Conservation (phyloP, 140 eudicot genomes). For the Anethum foeniculum region DNA sequence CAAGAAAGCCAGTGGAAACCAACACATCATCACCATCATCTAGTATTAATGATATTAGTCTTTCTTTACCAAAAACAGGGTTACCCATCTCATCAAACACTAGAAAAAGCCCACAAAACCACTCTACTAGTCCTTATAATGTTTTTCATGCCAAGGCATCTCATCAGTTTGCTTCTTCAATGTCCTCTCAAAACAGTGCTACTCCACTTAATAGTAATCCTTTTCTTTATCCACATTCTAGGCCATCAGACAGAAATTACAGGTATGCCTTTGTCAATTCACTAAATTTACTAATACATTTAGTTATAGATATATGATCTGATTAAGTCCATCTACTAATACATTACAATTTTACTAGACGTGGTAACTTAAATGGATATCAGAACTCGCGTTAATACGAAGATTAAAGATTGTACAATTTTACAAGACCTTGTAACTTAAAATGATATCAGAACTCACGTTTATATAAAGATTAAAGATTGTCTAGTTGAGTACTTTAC, state of each 20-base stretch:
- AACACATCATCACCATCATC: constrained; percentile 15
- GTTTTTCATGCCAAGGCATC: constrained; percentile 24
- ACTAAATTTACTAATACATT: neutral
- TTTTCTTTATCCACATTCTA: constrained; percentile 21
- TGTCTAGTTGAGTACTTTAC: neutral
- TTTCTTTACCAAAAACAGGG: constrained; percentile 20
- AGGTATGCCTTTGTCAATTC: constrained; percentile 29
- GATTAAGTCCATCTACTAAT: neutral
- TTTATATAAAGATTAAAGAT: neutral
- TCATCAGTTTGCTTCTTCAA: constrained; percentile 19
- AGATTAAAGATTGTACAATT: neutral
- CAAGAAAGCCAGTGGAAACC: constrained; percentile 99
- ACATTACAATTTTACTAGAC: neutral
- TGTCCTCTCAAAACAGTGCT: constrained; percentile 3
- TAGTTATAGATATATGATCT: neutral
- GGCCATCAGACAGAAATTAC: constrained; percentile 40
- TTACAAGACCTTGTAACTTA: neutral
- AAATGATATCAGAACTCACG: neutral
- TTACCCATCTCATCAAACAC: constrained; percentile 29
- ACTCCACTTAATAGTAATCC: constrained; percentile 1
- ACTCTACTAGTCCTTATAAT: constrained; percentile 9
- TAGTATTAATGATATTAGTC: neutral
- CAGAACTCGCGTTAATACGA: neutral
- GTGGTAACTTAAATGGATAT: neutral
- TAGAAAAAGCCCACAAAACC: constrained; percentile 15